Evolutionary conservation across 441 rosid genomes (phyloP).

Genomic region (Metrosideros polymorpha): DNA sequence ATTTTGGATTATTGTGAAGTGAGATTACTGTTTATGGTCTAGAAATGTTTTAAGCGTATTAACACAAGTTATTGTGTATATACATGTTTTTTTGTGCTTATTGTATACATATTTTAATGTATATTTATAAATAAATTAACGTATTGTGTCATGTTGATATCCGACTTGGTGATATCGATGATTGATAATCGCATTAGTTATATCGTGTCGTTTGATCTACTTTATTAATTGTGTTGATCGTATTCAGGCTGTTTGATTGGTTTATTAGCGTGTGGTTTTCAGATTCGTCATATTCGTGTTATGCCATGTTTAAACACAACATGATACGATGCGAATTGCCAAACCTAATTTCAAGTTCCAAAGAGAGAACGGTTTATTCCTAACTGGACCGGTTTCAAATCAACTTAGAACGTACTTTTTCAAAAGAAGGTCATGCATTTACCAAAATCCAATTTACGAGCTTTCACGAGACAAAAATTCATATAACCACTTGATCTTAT

Average conservation of each 20-base stretch:
- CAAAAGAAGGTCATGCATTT: neutral
- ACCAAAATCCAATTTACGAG: neutral
- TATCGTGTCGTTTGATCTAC: fast-evolving
- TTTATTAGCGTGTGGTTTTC: neutral
- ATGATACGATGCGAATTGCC: neutral
- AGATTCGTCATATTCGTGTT: neutral
- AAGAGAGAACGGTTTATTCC: neutral
- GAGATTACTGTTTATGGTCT: too few relatives aligned
- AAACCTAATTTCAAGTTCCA: neutral
- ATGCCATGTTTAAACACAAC: too few relatives aligned
- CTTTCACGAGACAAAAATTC: neutral
- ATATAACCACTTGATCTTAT: neutral
- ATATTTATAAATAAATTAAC: too few relatives aligned
- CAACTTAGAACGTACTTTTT: neutral
- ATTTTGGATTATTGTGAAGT: too few relatives aligned
- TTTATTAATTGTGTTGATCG: fast-evolving
- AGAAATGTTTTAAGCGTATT: too few relatives aligned
- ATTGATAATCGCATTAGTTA: neutral
- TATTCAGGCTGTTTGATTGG: fast-evolving
- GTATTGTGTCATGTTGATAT: neutral
- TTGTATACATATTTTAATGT: too few relatives aligned
- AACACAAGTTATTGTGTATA: too few relatives aligned
- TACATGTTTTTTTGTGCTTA: too few relatives aligned
- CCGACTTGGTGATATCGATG: fast-evolving
- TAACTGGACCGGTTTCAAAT: neutral